These are phyloP conservation scores for Phytophthora podocarpi DNA, from an alignment of 352 stramenopile genomes.

Conservation along the genomic window DNA sequence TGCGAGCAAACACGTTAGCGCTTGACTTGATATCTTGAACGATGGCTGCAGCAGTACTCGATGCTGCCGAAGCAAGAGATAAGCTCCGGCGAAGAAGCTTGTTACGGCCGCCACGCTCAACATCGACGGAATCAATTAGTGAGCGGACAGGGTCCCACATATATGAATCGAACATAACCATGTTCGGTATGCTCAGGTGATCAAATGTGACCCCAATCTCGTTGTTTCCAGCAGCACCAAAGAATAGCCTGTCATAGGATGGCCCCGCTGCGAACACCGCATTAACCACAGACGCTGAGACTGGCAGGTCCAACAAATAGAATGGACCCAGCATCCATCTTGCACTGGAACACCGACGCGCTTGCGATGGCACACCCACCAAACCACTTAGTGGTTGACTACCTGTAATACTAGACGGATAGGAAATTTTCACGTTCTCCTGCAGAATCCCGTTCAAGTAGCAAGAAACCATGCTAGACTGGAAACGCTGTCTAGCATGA, in stretches of 20 bases:
- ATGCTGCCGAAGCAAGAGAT: conserved; percentile 63
- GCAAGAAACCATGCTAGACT: conserved; percentile 63
- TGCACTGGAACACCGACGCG: conserved; percentile 42
- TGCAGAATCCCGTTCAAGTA: conserved; percentile 71
- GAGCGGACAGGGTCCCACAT: conserved; percentile 67
- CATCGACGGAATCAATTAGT: conserved; percentile 74
- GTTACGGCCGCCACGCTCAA: conserved; percentile 46
- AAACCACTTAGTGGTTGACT: conserved; percentile 65
- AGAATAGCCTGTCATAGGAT: conserved; percentile 63
- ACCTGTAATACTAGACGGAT: conserved; percentile 54
- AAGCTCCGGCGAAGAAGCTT: conserved; percentile 60
- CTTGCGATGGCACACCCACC: conserved; percentile 62
- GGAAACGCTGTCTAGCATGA: conserved; percentile 71
- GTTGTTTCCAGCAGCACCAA: conserved; percentile 49
- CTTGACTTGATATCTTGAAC: conserved; percentile 72
- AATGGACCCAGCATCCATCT: conserved; percentile 64
- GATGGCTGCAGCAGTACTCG: conserved; percentile 64
- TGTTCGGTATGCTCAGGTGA: conserved; percentile 49
- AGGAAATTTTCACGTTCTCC: conserved; percentile 75
- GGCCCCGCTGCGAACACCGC: conserved; percentile 59
- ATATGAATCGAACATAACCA: conserved; percentile 65
- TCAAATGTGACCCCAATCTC: conserved; percentile 60
- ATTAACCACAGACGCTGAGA: conserved; percentile 57
- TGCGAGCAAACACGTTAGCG: conserved; percentile 55
- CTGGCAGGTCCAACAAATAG: conserved; percentile 66